These are phyloP conservation scores for Pseudopyricularia javanii DNA, from an alignment of 2,329 filamentous ascomycete genomes.

Conservation along the genomic window DNA sequence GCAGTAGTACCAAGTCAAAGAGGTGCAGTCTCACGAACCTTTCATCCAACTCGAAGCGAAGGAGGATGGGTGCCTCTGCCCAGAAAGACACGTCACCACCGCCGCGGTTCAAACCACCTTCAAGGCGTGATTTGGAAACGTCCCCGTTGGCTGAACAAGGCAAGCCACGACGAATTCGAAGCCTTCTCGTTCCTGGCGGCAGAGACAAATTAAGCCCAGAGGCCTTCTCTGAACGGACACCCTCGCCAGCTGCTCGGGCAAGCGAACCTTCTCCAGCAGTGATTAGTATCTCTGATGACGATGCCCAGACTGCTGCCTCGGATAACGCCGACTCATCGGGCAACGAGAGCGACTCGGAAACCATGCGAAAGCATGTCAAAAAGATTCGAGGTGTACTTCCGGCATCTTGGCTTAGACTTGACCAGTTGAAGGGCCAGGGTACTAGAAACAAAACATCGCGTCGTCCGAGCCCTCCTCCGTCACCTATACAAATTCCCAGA, in stretches of 20 bases:
- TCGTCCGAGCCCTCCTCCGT: slow-evolving; percentile 17
- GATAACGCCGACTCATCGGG: neutral
- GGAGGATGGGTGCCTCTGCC: slow-evolving; percentile 5
- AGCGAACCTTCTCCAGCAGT: neutral
- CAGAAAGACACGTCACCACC: neutral
- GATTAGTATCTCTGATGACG: neutral
- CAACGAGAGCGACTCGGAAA: slow-evolving; percentile 28
- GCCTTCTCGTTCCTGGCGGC: neutral
- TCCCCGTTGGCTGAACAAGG: neutral
- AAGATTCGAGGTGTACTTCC: slow-evolving; percentile 50
- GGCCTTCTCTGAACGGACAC: neutral
- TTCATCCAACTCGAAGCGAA: slow-evolving; percentile 13
- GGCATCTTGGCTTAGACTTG: slow-evolving; percentile 54
- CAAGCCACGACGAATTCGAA: neutral
- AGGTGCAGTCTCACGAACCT: slow-evolving; percentile 9
- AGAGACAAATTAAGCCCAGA: neutral
- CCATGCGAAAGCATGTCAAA: slow-evolving; percentile 24
- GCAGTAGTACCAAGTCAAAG: slow-evolving; percentile 8
- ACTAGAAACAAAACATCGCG: slow-evolving; percentile 14
- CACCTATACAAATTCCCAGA: slow-evolving; percentile 23
- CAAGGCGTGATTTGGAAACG: neutral
- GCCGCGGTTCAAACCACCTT: neutral
- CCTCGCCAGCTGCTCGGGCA: neutral
- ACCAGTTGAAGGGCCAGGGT: slow-evolving; percentile 30
- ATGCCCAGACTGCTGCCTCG: neutral